These are phyloP conservation scores for Ceratobasidium sp. DNA, from an alignment of 1,284 basidiomycete species.

Conservation along the genomic window DNA sequence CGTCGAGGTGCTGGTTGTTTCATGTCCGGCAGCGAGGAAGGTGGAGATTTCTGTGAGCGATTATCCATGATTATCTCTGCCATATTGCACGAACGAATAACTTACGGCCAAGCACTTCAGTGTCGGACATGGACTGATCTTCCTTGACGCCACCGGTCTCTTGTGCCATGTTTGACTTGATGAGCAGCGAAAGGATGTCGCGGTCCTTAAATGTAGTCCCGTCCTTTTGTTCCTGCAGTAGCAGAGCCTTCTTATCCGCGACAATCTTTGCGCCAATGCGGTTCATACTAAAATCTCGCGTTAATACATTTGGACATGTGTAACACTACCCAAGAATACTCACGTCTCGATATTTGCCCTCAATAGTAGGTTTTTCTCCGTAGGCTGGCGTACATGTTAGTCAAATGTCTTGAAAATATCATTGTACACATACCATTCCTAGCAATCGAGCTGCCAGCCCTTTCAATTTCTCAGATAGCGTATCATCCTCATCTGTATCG, in stretches of 20 bases:
- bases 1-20: slow-evolving; percentile 56
- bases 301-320: background rate
- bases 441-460: background rate
- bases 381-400: slow-evolving; percentile 37
- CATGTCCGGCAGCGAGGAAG: slow-evolving; percentile 53
- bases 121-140: slow-evolving; percentile 59
- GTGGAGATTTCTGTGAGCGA: slow-evolving; percentile 42
- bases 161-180: slow-evolving; percentile 57
- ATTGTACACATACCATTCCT: slow-evolving; percentile 22
- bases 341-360: slow-evolving; percentile 15
- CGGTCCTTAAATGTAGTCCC: slow-evolving; percentile 50
- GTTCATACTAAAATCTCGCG: slow-evolving; percentile 47
- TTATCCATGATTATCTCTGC: background rate
- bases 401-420: background rate
- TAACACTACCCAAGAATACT: background rate
- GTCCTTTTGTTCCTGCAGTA: slow-evolving; percentile 37
- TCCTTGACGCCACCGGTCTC: slow-evolving; percentile 51
- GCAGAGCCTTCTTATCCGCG: slow-evolving; percentile 55
- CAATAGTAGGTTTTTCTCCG: slow-evolving; percentile 47
- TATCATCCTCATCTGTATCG: slow-evolving; percentile 26
- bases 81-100: slow-evolving; percentile 44
- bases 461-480: background rate
- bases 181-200: slow-evolving; percentile 45
- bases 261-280: slow-evolving; percentile 54
- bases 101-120: slow-evolving; percentile 61